phyloP scores from a whole-genome alignment of 2,329 filamentous ascomycete genomes.

The Cladosporium sp. region DNA sequence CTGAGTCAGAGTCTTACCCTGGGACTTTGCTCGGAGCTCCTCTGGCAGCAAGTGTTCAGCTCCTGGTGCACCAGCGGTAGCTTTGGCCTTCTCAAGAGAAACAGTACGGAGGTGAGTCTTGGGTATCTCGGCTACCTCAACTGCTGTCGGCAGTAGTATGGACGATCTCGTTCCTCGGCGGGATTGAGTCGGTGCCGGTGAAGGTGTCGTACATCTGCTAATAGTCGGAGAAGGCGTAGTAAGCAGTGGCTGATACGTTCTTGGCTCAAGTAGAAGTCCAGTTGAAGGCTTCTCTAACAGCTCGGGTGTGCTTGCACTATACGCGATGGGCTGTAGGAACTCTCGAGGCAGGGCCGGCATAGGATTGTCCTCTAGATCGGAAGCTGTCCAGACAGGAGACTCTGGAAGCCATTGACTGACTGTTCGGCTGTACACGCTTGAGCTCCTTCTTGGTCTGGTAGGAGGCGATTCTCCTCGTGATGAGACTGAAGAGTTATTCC shows the following conservation, averaged over 20 bases:
- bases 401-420: slow-evolving; percentile 23
- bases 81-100: slow-evolving; percentile 26
- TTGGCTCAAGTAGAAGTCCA: slow-evolving; percentile 19
- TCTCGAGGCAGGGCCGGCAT: slow-evolving; percentile 10
- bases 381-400: slow-evolving; percentile 4
- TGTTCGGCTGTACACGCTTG: slow-evolving; percentile 33
- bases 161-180: slow-evolving; percentile 9
- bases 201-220: slow-evolving; percentile 17
- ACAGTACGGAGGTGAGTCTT: slow-evolving; percentile 21
- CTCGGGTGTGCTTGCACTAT: slow-evolving; percentile 27
- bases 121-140: slow-evolving; percentile 9
- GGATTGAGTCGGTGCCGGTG: background rate
- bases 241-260: slow-evolving; percentile 26
- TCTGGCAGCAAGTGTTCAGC: slow-evolving; percentile 29
- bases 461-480: slow-evolving; percentile 6
- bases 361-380: slow-evolving; percentile 22
- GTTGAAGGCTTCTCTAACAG: slow-evolving; percentile 14
- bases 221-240: slow-evolving; percentile 22
- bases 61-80: slow-evolving; percentile 23
- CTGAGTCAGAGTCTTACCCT: slow-evolving; percentile 14
- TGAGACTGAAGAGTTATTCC: background rate
- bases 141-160: slow-evolving; percentile 15
- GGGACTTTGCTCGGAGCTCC: slow-evolving; percentile 25
- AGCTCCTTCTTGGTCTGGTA: slow-evolving; percentile 20
- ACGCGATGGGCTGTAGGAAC: slow-evolving; percentile 25